Conservation (phyloP, 2,329 filamentous ascomycete species). For the Didymella keratinophila region DNA sequence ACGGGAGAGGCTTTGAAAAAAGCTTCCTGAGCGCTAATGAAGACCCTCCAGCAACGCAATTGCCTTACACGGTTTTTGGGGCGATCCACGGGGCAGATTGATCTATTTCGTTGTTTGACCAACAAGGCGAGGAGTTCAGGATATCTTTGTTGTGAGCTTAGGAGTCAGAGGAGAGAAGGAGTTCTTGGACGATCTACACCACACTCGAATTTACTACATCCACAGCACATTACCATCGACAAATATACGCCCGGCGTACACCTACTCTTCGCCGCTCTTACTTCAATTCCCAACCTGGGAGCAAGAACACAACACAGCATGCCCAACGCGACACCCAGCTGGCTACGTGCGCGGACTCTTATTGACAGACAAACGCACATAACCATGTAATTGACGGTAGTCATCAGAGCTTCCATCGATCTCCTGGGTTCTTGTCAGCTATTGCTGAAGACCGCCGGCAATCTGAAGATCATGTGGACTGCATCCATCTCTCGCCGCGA, state of each 20-base stretch:
- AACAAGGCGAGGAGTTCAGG: slow-evolving; percentile 17
- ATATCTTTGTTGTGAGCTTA: not conserved
- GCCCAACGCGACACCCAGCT: not conserved
- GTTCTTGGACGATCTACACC: not conserved
- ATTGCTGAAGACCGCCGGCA: too few species aligned
- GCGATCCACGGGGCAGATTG: not conserved
- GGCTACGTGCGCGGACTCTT: not conserved
- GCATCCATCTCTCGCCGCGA: too few species aligned
- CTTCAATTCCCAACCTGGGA: not conserved
- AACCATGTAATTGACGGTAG: too few species aligned
- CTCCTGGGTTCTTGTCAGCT: too few species aligned
- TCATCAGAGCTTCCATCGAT: too few species aligned
- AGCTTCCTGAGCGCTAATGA: slow-evolving; percentile 1
- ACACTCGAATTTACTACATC: slow-evolving; percentile 6
- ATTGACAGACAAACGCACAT: too few species aligned
- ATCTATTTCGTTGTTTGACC: not conserved
- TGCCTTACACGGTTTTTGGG: not conserved
- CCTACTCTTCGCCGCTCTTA: too few species aligned
- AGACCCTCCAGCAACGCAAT: not conserved
- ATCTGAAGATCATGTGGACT: too few species aligned
- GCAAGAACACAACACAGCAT: not conserved
- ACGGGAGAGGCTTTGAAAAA: slow-evolving; percentile 32
- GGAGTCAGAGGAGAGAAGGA: slow-evolving; percentile 2
- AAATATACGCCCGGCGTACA: not conserved
- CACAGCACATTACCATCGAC: not conserved